Base-by-base conservation (phyloP, 371 early-diverging fungal species). In the Mucor indicus region DNA sequence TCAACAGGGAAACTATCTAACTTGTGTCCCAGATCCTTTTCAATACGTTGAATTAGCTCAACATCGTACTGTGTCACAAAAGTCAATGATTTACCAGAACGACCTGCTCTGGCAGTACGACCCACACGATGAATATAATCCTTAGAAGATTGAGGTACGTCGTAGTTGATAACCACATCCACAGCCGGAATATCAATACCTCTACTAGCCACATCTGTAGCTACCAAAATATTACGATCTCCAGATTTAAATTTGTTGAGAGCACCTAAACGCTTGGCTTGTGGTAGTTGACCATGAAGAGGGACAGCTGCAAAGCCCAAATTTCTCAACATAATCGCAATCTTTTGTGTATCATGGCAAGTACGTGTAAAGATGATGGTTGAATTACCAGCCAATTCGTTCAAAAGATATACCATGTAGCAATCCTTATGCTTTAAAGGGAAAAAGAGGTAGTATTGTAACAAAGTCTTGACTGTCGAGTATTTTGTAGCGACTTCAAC, bases 51-150 rank as follows among this genome's bases (percentile, higher is more conserved):
- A 60, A 90, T 87, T 54, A 92, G 72, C 61, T 96, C 96, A 9
- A 96, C 87, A 63, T 97, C 97, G 59, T 96, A 95, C 71, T 99
- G 98, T 10, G 98, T 96, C 15, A 98, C 95, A 63, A 99, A 86
- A 8, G 98, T 95, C 20, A 98, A 73, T 1, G 96, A 86, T 60
- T 91, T 90, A 44, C 99, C 99, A 3, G 90, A 77, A 32, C 90
- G 77, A 10, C 98, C 98, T 6, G 96, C 96, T 62, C 97, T 86
- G 7, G 96, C 99, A 0, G 99, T 97, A 58, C 99, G 86, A 23
- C 99, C 99, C 3, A 95, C 93, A 41, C 98, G 84, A 74, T 98
- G 99, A 52, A 98, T 91, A 69, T 98, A 99, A 58, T 92, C 93
- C 77, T 97, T 93, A 37, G 85, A 83, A 47, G 85, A 84, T 44